Base-by-base conservation (phyloP, 202 grass and related monocot species). In the Schoenoplectus triqueter region DNA sequence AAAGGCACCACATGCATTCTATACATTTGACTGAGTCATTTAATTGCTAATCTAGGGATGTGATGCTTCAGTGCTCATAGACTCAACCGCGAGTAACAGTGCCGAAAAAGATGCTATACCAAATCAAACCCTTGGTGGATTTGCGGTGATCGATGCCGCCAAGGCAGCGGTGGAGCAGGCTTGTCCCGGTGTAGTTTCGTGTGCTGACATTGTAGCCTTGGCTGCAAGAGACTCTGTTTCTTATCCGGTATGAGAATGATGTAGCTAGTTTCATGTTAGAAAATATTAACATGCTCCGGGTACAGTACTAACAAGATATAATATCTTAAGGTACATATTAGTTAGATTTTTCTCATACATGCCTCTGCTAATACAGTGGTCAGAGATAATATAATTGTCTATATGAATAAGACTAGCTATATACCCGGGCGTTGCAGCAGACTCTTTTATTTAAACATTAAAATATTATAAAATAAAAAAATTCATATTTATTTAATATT, bases 21-120 rank as follows among this genome's bases (percentile, higher is more conserved):
- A 5, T 78, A 42, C 7, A 17, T 41, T 79, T 79, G 11, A 79
- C 21, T 40, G 21, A 11, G 0, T 69, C 13, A 21, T 11, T 11
- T 2, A 44, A 41, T 42, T 81, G 45, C 7, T 86, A 31, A 31
- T 31, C 31, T 31, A 97, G 94, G 94, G 94, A 2, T 97, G 94
- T 79, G 94, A 97, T 90, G 94, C 92, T 69, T 97, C 94, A 47
- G 70, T 97, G 61, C 85, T 97, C 66, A 86, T 97, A 74, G 94
- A 92, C 84, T 74, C 61, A n/a, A 80, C 86, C 39, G 59, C 75
- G 60, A 65, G 7, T 66, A 66, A 10, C 13, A n/a, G 39, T 42
- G 91, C 87, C 55, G 94, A 97, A 85, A 97, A 97, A 86, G 73
- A 88, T 48, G 84, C 92, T 11, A 17, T 7, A 10, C 92, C 94